Conservation (phyloP, 2,329 filamentous ascomycete genomes). For the Thermothelomyces thermophilus region DNA sequence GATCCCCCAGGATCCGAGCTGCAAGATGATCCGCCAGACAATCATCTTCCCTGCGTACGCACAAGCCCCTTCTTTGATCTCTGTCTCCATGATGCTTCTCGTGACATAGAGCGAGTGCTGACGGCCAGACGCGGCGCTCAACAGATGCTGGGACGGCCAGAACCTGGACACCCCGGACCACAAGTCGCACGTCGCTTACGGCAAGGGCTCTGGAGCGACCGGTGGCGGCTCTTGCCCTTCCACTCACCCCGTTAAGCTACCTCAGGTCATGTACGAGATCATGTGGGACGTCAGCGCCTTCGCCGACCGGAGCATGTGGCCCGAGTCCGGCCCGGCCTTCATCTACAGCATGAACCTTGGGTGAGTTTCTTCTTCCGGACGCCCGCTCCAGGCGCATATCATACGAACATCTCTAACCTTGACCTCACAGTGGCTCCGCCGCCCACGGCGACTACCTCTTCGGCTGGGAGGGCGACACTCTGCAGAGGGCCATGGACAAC, state of each 20-base stretch:
- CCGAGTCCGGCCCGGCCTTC: constrained; percentile 36
- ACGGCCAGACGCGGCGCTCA: neutral
- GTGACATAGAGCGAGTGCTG: neutral
- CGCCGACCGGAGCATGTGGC: constrained; percentile 38
- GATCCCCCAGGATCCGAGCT: constrained; percentile 38
- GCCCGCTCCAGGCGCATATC: neutral
- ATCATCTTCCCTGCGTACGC: constrained; percentile 41
- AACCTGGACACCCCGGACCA: constrained; percentile 36
- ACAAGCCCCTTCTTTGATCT: neutral
- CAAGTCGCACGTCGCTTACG: constrained; percentile 40
- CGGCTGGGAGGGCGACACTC: constrained; percentile 43
- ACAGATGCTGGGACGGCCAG: constrained; percentile 40
- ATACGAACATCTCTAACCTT: neutral
- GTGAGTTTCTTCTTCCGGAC: constrained; percentile 22
- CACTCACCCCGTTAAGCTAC: constrained; percentile 40
- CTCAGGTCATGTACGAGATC: constrained; percentile 44
- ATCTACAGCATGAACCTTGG: constrained; percentile 40
- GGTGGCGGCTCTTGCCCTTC: constrained; percentile 43
- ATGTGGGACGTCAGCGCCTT: constrained; percentile 41
- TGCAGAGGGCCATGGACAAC: constrained; percentile 44
- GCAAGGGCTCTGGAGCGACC: constrained; percentile 38
- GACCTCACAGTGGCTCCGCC: constrained; percentile 33
- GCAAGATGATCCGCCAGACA: constrained; percentile 49
- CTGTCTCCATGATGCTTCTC: neutral
- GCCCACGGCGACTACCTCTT: constrained; percentile 48